phyloP scores from a whole-genome alignment of 2,329 filamentous ascomycete genomes.

The Onygenales sp. region DNA sequence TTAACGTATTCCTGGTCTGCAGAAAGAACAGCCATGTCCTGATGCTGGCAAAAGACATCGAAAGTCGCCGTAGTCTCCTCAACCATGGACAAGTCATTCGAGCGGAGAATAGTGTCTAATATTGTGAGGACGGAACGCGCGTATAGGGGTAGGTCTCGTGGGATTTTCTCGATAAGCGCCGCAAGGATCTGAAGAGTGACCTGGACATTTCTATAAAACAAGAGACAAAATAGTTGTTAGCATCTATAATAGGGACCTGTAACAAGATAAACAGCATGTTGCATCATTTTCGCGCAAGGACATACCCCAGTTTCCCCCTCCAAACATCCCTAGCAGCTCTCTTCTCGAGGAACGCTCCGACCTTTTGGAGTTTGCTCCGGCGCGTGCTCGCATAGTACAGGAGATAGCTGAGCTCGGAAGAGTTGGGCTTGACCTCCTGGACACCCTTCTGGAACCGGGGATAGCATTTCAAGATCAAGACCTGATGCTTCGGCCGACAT shows the following conservation, averaged over 20 bases:
- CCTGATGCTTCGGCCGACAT: conserved; percentile 88
- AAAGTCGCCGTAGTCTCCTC: conserved; percentile 84
- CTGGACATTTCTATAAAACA: conserved; percentile 64
- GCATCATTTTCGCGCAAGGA: conserved; percentile 10
- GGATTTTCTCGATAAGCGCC: conserved; percentile 85
- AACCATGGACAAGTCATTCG: conserved; percentile 82
- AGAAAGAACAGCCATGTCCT: conserved; percentile 75
- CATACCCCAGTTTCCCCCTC: conserved; percentile 75
- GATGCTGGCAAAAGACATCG: conserved; percentile 77
- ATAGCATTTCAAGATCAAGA: conserved; percentile 92
- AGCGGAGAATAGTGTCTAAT: conserved; percentile 70
- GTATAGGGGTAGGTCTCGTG: conserved; percentile 82
- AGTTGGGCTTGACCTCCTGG: conserved; percentile 89
- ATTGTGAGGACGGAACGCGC: conserved; percentile 77
- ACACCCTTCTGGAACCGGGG: conserved; percentile 84
- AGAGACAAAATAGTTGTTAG: conserved; percentile 1
- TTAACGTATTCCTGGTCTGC: conserved; percentile 75
- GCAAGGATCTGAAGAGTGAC: conserved; percentile 89
- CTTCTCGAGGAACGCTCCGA: conserved; percentile 89
- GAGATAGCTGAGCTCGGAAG: conserved; percentile 91
- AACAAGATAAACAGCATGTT: neutral
- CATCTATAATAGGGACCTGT: neutral
- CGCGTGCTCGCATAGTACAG: conserved; percentile 94
- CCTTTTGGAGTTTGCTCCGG: conserved; percentile 90
- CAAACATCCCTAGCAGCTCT: conserved; percentile 87